Evolutionary conservation across 768 basidiomycete genomes (phyloP).

Genomic region (Lactarius sanguifluus): DNA sequence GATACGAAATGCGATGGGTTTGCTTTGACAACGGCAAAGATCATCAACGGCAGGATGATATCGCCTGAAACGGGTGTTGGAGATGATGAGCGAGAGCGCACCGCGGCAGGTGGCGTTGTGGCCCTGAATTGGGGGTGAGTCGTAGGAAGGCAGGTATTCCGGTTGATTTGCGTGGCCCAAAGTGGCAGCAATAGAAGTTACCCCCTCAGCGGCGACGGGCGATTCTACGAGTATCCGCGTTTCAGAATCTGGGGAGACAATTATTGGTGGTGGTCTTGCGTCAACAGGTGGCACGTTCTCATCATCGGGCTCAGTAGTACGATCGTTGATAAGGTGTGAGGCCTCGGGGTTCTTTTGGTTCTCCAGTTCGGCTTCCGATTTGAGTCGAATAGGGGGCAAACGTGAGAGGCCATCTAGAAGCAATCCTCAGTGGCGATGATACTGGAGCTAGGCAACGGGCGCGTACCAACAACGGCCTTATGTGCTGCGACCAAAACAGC

Average conservation of each 20-base stretch:
- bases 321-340: slow-evolving; percentile 23
- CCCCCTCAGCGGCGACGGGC: slow-evolving; percentile 7
- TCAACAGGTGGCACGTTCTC: slow-evolving; percentile 15
- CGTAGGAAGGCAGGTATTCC: background rate
- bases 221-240: slow-evolving; percentile 19
- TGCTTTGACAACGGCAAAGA: slow-evolving; percentile 89
- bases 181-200: slow-evolving; percentile 9
- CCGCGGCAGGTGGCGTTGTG: slow-evolving; percentile 23
- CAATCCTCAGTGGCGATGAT: background rate
- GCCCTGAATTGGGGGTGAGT: background rate
- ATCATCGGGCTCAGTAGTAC: slow-evolving; percentile 19
- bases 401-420: slow-evolving; percentile 66
- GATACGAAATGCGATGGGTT: slow-evolving; percentile 83
- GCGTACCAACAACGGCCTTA: slow-evolving; percentile 79
- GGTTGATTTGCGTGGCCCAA: background rate
- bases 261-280: slow-evolving; percentile 30
- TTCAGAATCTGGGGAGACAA: slow-evolving; percentile 31
- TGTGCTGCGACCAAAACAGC: slow-evolving; percentile 80
- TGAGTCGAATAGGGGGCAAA: slow-evolving; percentile 72
- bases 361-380: slow-evolving; percentile 54
- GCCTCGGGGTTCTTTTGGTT: slow-evolving; percentile 38
- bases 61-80: slow-evolving; percentile 76
- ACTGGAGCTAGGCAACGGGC: background rate
- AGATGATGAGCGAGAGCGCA: slow-evolving; percentile 29
- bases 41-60: slow-evolving; percentile 88